A percentile compares a stretch with the other conserved stretches of the same genome.
These are phyloP conservation scores for Yamadazyma buinensis DNA, from an alignment of 1,139 yeast species.

Conservation along the genomic window DNA sequence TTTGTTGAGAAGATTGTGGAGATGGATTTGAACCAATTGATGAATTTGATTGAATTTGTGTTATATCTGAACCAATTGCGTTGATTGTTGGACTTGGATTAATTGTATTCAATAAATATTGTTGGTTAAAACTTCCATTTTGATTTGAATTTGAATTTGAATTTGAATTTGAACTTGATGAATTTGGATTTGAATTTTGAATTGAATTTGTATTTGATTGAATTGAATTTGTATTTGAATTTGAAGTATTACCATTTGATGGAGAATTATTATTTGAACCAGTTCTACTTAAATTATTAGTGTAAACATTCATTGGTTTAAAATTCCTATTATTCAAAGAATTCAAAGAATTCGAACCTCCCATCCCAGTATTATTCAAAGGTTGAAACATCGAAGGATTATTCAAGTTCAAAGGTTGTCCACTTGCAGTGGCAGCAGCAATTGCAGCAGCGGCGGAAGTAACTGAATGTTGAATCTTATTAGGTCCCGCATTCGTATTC, in stretches of 20 bases:
- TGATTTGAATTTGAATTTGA: constrained; percentile 11
- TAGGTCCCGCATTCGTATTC: constrained; percentile 22
- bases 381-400: constrained; percentile 10
- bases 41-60: constrained; percentile 8
- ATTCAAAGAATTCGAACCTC: background rate
- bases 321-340: background rate
- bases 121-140: constrained; percentile 13
- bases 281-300: background rate
- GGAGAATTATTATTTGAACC: no score
- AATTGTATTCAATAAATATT: constrained; percentile 14
- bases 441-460: constrained; percentile 49
- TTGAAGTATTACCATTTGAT: background rate
- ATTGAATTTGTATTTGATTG: constrained; percentile 5
- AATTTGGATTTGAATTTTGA: constrained; percentile 3
- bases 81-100: constrained; percentile 5
- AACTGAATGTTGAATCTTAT: constrained; percentile 26
- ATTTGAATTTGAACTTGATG: constrained; percentile 4
- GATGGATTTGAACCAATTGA: constrained; percentile 4
- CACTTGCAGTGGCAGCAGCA: constrained; percentile 54
- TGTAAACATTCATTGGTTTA: background rate
- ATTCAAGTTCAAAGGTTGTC: constrained; percentile 41
- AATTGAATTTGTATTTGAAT: constrained; percentile 4
- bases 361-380: background rate
- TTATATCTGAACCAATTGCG: constrained; percentile 7
- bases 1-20: no score